Conservation (phyloP, 2,329 filamentous ascomycete genomes). For the Scytalidium lignicola region DNA sequence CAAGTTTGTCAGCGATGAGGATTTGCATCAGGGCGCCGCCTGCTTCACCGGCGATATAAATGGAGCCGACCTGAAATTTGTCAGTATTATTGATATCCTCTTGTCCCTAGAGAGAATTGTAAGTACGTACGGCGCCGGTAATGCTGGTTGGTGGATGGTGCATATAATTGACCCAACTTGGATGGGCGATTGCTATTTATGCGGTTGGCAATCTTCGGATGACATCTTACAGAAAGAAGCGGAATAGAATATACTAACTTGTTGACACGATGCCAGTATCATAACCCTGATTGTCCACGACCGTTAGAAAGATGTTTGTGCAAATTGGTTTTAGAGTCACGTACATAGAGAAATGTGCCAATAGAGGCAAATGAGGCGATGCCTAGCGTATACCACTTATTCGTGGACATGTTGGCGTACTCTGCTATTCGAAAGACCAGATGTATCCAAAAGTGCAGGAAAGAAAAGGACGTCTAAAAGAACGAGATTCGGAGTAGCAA, state of each 20-base stretch:
- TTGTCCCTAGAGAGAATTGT: conserved; percentile 4
- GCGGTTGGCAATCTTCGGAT: not conserved
- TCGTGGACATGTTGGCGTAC: not conserved
- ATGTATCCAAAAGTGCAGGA: not conserved
- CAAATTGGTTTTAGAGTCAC: conserved; percentile 14
- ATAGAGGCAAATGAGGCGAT: conserved; percentile 51
- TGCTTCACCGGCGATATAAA: conserved; percentile 55
- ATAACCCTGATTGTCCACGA: conserved; percentile 39
- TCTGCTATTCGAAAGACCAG: not conserved
- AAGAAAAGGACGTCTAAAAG: not conserved
- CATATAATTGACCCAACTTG: conserved; percentile 57
- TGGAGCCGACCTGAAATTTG: conserved; percentile 40
- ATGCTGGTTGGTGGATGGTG: conserved; percentile 45
- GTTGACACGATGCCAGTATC: conserved; percentile 56
- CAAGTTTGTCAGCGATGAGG: conserved; percentile 44
- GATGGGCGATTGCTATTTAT: conserved; percentile 47
- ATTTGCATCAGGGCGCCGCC: conserved; percentile 49
- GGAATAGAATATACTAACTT: conserved; percentile 31
- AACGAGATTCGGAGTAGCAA: not conserved
- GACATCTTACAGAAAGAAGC: conserved; percentile 1
- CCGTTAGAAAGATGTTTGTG: not conserved
- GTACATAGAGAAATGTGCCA: conserved; percentile 52
- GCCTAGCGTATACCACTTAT: conserved; percentile 39
- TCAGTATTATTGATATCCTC: not conserved
- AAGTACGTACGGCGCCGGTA: conserved; percentile 42